These are phyloP conservation scores for Phellinidium pouzarii DNA, from an alignment of 1,284 basidiomycete genomes.

Conservation along the genomic window DNA sequence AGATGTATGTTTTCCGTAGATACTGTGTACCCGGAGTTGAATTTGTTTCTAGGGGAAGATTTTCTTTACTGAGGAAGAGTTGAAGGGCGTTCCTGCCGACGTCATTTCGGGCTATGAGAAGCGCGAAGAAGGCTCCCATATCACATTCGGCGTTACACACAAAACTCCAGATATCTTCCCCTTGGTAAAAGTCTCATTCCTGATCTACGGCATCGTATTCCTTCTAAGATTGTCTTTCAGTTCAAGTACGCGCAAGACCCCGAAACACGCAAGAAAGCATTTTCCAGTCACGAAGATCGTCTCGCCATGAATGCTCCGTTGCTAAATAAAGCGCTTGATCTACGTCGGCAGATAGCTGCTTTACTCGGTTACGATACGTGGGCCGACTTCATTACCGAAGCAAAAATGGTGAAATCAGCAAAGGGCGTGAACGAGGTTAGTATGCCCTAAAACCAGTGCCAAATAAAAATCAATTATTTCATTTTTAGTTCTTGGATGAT, in stretches of 20 bases:
- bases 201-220: background rate
- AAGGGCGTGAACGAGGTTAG: constrained; percentile 47
- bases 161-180: constrained; percentile 76
- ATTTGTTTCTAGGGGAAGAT: constrained; percentile 44
- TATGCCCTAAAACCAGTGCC: no score
- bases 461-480: no score
- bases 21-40: no score
- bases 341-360: constrained; percentile 61
- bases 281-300: constrained; percentile 60
- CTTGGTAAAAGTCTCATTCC: constrained; percentile 40
- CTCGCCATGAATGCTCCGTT: constrained; percentile 64
- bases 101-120: constrained; percentile 70
- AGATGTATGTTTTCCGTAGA: constrained; percentile 51
- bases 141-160: constrained; percentile 64
- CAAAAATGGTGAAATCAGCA: constrained; percentile 77
- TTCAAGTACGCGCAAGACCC: constrained; percentile 73
- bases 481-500: constrained; percentile 56
- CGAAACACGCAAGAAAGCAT: constrained; percentile 57
- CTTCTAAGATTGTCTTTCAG: constrained; percentile 31
- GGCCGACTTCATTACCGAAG: constrained; percentile 76
- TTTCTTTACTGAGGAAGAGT: constrained; percentile 61
- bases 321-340: constrained; percentile 54
- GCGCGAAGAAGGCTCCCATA: constrained; percentile 46
- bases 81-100: constrained; percentile 72
- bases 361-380: constrained; percentile 72